phyloP scores from a whole-genome alignment of 192 early-diverging fungal species.

The Umbelopsis sp. region DNA sequence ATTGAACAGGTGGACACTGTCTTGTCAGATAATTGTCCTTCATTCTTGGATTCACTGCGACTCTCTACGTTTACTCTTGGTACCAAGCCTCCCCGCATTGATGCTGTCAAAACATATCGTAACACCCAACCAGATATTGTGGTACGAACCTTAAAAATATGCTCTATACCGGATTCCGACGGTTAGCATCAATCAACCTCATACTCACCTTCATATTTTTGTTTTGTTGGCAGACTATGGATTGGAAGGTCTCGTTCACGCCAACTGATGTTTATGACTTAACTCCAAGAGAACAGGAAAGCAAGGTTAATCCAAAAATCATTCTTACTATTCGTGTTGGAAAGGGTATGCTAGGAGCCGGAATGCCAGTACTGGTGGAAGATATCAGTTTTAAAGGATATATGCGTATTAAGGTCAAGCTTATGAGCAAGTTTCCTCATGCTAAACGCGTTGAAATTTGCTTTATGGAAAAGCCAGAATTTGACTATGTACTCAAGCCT shows the following conservation, averaged over 20 bases:
- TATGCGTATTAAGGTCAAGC: slow-evolving; percentile 68
- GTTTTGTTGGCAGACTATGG: slow-evolving; percentile 54
- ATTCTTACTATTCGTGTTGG: slow-evolving; percentile 77
- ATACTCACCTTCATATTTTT: not conserved
- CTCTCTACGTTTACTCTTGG: slow-evolving; percentile 67
- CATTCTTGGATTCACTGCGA: slow-evolving; percentile 64
- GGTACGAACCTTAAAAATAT: slow-evolving; percentile 29
- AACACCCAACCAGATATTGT: slow-evolving; percentile 58
- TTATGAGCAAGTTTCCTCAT: slow-evolving; percentile 74
- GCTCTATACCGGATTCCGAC: too few relatives aligned
- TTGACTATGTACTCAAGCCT: slow-evolving; percentile 83
- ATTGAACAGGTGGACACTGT: slow-evolving; percentile 62
- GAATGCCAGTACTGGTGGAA: slow-evolving; percentile 72
- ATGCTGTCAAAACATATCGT: slow-evolving; percentile 58
- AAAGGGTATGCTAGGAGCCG: slow-evolving; percentile 71
- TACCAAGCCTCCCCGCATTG: slow-evolving; percentile 62
- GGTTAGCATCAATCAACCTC: too few relatives aligned
- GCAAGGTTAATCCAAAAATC: slow-evolving; percentile 71
- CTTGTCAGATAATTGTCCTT: slow-evolving; percentile 62
- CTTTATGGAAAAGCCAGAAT: slow-evolving; percentile 70
- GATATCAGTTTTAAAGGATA: slow-evolving; percentile 72
- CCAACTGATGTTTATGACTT: slow-evolving; percentile 68
- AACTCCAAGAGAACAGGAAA: slow-evolving; percentile 48
- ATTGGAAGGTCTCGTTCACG: slow-evolving; percentile 75
- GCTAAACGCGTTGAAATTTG: slow-evolving; percentile 68